These are phyloP conservation scores for Boeremia lycopersici DNA, from an alignment of 2,329 filamentous ascomycete species.

Conservation along the genomic window DNA sequence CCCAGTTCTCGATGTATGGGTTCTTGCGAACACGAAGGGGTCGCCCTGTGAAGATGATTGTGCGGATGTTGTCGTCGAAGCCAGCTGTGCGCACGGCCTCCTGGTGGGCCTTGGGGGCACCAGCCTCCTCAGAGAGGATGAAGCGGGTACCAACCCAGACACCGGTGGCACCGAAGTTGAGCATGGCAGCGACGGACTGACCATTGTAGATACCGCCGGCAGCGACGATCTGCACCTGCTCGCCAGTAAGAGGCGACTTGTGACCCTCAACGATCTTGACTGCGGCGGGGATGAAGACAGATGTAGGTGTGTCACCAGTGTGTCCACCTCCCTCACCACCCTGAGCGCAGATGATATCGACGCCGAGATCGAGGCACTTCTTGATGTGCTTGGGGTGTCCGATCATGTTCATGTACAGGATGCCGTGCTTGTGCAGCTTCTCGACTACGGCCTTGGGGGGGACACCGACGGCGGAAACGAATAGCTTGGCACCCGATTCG, in stretches of 20 bases:
- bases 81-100: slow-evolving; percentile 89
- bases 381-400: slow-evolving; percentile 98
- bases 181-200: slow-evolving; percentile 82
- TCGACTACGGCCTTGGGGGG: slow-evolving; percentile 89
- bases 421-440: slow-evolving; percentile 81
- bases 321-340: slow-evolving; percentile 97
- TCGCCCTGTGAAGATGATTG: slow-evolving; percentile 97
- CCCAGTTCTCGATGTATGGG: slow-evolving; percentile 94
- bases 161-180: slow-evolving; percentile 89
- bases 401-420: slow-evolving; percentile 99
- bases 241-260: slow-evolving; percentile 85
- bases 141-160: slow-evolving; percentile 99
- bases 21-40: slow-evolving; percentile 94
- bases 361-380: slow-evolving; percentile 88
- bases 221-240: slow-evolving; percentile 88
- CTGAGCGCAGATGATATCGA: slow-evolving; percentile 97
- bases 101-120: slow-evolving; percentile 91
- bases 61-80: slow-evolving; percentile 95
- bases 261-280: slow-evolving; percentile 79
- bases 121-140: slow-evolving; percentile 91
- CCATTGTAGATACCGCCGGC: slow-evolving; percentile 95
- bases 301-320: slow-evolving; percentile 91
- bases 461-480: slow-evolving; percentile 95
- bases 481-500: slow-evolving; percentile 86
- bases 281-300: slow-evolving; percentile 89